phyloP scores from a whole-genome alignment of 169 alveolate genomes.

The Eimeria necatrix region DNA sequence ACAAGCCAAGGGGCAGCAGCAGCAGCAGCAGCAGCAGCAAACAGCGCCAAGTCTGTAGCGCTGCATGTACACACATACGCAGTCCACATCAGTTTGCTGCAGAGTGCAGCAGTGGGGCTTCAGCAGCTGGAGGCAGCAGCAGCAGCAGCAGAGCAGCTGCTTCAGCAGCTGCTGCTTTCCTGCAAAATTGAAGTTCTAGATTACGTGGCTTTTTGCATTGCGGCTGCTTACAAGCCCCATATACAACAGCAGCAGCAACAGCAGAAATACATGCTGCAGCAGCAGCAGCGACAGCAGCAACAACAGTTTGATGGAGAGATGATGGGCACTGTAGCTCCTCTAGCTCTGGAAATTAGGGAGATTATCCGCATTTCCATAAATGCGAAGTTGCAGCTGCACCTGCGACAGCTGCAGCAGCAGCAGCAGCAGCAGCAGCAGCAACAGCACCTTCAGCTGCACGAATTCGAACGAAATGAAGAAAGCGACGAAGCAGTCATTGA shows the following conservation, averaged over 20 bases:
- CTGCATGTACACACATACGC: slow-evolving; percentile 56
- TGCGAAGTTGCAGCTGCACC: slow-evolving; percentile 56
- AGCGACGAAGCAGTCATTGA: no score
- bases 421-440: slow-evolving; percentile 19
- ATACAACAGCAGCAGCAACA: slow-evolving; percentile 53
- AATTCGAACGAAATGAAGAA: background rate
- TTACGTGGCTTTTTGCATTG: slow-evolving; percentile 46
- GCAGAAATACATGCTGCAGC: slow-evolving; percentile 52
- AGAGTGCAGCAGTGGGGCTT: slow-evolving; percentile 46
- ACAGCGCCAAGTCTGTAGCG: slow-evolving; percentile 21
- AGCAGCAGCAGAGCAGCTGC: slow-evolving; percentile 61
- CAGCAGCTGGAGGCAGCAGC: slow-evolving; percentile 69
- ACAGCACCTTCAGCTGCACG: background rate
- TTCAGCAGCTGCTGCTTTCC: slow-evolving; percentile 57
- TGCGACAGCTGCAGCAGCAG: slow-evolving; percentile 64
- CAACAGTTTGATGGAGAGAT: slow-evolving; percentile 26
- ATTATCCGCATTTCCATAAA: slow-evolving; percentile 4
- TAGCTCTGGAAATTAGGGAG: slow-evolving; percentile 33
- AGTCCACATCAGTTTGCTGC: slow-evolving; percentile 39
- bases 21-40: slow-evolving; percentile 62
- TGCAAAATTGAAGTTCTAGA: slow-evolving; percentile 46
- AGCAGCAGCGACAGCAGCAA: slow-evolving; percentile 39
- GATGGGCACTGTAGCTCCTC: slow-evolving; percentile 28
- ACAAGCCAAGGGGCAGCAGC: slow-evolving; percentile 52
- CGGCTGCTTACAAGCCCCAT: slow-evolving; percentile 45